Base-by-base conservation (phyloP, 805 yeast species). In the Ascoidea rubescens region DNA sequence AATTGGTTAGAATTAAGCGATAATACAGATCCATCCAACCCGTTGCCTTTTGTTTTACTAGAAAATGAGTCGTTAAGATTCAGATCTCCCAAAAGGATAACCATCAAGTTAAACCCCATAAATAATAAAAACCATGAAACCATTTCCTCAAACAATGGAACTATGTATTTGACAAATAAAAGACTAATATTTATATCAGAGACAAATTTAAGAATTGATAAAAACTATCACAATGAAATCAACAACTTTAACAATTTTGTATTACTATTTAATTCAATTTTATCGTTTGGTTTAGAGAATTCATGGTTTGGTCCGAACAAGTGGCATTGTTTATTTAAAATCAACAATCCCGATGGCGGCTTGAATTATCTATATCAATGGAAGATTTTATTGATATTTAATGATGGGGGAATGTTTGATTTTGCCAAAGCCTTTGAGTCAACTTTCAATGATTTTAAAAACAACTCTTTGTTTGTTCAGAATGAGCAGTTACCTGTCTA, bases 231-330 rank as follows among this genome's bases (percentile, higher is more conserved):
- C 30, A 31, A 30, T 44, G 43, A 17, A 16, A 30, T 16, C 16
- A 28, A 49, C 10, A 53, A 54, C 33, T 54, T 54, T 21, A 42
- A 52, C 5, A 43, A 50, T 42, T 54, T 55, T 47, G 55, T 54
- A 14, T 42, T 55, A 10, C 44, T 54, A 10, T 52, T 50, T 43
- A 48, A 48, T 16, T 50, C 54, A 21, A 47, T 55, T 10, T 31
- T 43, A 30, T 49, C 46, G 12, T 55, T 51, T 44, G 42, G 43
- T 8, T 10, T 53, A 17, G 52, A 45, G 14, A 51, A 42, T 17
- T 28, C 50, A 28, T 51, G 55, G 55, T 51, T 55, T 50, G 58
- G 58, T 5, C 32, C 54, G n/a, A 55, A 55, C 43, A 53, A 52
- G 46, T 55, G 33, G 45, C n/a, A 31, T n/a, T 16, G 52, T 31